Evolutionary conservation across 2,329 filamentous ascomycete genomes (phyloP), one percentile per base, ranked within the genome.

Genomic region (Onygenales sp.): DNA sequence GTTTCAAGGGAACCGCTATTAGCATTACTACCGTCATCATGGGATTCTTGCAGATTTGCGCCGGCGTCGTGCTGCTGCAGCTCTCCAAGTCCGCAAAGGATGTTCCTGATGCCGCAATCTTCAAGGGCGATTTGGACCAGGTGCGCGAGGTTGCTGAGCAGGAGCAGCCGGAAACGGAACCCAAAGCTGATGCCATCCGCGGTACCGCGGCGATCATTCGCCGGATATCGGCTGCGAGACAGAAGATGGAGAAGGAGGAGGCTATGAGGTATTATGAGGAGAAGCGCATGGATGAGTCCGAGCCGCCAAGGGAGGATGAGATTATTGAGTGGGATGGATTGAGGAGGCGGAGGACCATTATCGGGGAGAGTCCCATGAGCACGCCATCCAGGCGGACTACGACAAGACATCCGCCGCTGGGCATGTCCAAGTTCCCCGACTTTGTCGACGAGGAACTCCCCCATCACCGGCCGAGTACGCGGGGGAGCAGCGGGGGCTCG

Each of bases 11-110:
- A 37, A 88, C 88, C 0, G 78, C 81, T 0, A 79, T 82, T 5
- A 82, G 87, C 31, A 97, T 98, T 54, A 78, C 88, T 45, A 95
- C 90, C 0, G 87, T 97, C 33, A 86, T 97, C 53, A 83, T 95
- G 74, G 93, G 93, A 1, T 98, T 98, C 72, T 73, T 98, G 42
- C 86, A 87, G 56, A 98, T 98, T 57, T 98, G 93, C 68, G 80
- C 90, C 0, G 93, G 93, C 1, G 93, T 97, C 5, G 85, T 97
- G 0, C 73, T 98, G 6, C 74, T 98, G 8, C 93, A 98, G 66
- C 81, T 98, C n/a, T 96, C 93, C 51, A 97, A 97, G 68, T 96
- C 92, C 0, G 88, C 93, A 62, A 98, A 97, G 67, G 92, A 98
- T 64, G 92, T 98, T 0, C 93, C 93, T 6, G 93, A 97, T 66